Percentiles rank a stretch among this genome's conserved stretches.
Evolutionary conservation across 2,329 filamentous ascomycete genomes (phyloP).

Genomic region (Diaporthe capsici): DNA sequence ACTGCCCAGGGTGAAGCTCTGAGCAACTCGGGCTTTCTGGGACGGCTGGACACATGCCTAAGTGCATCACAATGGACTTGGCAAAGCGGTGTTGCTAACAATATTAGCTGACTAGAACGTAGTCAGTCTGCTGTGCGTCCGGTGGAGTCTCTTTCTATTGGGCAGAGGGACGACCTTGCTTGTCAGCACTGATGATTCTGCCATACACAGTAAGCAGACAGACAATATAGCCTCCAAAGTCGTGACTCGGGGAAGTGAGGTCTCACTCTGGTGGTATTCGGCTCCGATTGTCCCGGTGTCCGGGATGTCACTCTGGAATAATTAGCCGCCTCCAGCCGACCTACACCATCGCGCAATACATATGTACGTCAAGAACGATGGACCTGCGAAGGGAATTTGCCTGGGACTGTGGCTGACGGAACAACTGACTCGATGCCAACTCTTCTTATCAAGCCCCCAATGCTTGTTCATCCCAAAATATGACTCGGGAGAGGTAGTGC

Average conservation of each 20-base stretch:
- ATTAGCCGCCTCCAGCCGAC: neutral
- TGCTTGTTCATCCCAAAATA: neutral
- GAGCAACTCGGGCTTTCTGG: neutral
- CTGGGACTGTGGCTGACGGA: neutral
- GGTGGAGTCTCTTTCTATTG: neutral
- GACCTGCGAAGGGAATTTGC: neutral
- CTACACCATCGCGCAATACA: neutral
- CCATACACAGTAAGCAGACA: neutral
- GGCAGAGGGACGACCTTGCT: neutral
- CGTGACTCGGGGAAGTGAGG: neutral
- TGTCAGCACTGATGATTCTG: neutral
- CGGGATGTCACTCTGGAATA: neutral
- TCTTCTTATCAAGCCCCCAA: neutral
- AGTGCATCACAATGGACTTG: neutral
- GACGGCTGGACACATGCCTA: neutral
- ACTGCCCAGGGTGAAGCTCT: neutral
- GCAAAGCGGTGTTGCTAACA: neutral
- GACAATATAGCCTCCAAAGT: no score
- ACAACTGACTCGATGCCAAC: neutral
- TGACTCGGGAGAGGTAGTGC: neutral
- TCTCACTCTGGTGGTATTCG: neutral
- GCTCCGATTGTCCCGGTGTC: conserved; percentile 23
- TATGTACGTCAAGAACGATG: neutral
- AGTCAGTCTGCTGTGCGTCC: neutral
- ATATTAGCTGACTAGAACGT: neutral